phyloP scores from a whole-genome alignment of 108 stramenopile species.

The Halocafeteria seosinensis region DNA sequence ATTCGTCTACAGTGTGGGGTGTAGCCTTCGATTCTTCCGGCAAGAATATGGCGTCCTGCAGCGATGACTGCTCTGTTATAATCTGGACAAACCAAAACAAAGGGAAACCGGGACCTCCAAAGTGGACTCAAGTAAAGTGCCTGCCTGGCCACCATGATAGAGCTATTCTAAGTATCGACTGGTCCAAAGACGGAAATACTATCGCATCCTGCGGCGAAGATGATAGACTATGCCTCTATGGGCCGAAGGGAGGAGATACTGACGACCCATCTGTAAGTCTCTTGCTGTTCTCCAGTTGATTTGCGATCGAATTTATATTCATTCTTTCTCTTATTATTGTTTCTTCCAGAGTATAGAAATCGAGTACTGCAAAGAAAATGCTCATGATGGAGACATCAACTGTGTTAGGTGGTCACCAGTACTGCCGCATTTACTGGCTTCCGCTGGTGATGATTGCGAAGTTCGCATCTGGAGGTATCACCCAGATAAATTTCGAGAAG shows the following conservation, averaged over 20 bases:
- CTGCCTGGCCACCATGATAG: constrained; percentile 46
- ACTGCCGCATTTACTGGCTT: constrained; percentile 49
- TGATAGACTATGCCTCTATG: constrained; percentile 52
- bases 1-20: constrained; percentile 68
- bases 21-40: constrained; percentile 44
- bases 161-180: constrained; percentile 53
- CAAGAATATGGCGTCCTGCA: neutral
- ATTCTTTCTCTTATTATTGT: neutral
- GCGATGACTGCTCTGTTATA: neutral
- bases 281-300: neutral
- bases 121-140: constrained; percentile 39
- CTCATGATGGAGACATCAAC: constrained; percentile 76
- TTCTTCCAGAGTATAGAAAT: too few relatives aligned
- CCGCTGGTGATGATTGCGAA: constrained; percentile 68
- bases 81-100: neutral
- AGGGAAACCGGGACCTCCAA: neutral
- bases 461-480: constrained; percentile 56
- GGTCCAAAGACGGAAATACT: constrained; percentile 41
- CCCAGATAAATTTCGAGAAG: neutral
- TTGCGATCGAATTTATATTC: neutral
- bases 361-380: constrained; percentile 7
- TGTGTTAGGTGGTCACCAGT: constrained; percentile 78
- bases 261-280: neutral
- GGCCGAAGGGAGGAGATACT: neutral
- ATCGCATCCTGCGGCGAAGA: constrained; percentile 67